Conservation (phyloP, 2,329 filamentous ascomycete species). For the Thermothelomyces thermophilus region DNA sequence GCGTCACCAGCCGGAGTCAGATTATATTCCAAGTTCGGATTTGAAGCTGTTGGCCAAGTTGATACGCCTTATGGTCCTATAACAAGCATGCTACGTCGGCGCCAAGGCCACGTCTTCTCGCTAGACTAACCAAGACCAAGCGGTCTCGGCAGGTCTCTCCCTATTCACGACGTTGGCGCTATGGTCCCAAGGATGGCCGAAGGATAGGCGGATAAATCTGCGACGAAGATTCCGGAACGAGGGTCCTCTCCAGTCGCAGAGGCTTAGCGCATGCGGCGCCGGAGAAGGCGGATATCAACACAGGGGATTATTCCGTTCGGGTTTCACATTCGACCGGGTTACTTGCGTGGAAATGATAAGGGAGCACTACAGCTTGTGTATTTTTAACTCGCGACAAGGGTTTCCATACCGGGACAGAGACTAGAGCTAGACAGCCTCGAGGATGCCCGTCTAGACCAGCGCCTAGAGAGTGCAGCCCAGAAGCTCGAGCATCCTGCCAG, state of each 20-base stretch:
- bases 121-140: background rate
- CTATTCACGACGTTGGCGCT: background rate
- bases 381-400: background rate
- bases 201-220: background rate
- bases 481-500: too few relatives aligned
- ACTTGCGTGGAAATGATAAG: background rate
- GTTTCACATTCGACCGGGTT: too few relatives aligned
- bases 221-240: background rate
- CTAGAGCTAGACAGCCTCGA: too few relatives aligned
- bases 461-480: too few relatives aligned
- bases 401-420: too few relatives aligned
- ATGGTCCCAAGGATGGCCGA: background rate
- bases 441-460: too few relatives aligned
- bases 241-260: background rate
- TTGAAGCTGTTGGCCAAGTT: constrained; percentile 10
- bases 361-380: background rate
- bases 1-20: constrained; percentile 9
- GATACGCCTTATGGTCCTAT: constrained; percentile 10
- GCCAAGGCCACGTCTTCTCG: background rate
- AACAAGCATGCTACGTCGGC: constrained; percentile 11
- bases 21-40: constrained; percentile 14
- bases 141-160: background rate
- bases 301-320: too few relatives aligned
- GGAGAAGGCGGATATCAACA: background rate
- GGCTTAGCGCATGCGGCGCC: background rate